Evolutionary conservation across 805 yeast species (phyloP).

Genomic region (Myxozyma mucilagina): DNA sequence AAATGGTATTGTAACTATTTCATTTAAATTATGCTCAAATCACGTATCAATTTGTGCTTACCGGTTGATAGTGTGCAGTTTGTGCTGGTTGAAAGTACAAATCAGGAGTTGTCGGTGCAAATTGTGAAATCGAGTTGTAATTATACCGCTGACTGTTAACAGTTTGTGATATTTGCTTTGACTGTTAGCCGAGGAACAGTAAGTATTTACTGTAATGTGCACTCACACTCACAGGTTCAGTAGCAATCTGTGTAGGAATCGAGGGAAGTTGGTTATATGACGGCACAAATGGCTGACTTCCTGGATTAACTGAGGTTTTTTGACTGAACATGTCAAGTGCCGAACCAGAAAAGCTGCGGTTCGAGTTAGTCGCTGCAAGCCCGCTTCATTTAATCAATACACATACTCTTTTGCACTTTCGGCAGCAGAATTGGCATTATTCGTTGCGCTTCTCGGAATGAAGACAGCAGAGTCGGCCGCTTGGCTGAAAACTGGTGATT

Average conservation of each 20-base stretch:
- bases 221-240: slow-evolving; percentile 7
- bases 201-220: not conserved
- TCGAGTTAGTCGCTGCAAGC: not conserved
- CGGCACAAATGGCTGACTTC: slow-evolving; percentile 12
- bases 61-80: slow-evolving; percentile 32
- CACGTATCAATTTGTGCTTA: slow-evolving; percentile 5
- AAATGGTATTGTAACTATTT: slow-evolving; percentile 69
- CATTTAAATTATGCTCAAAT: not conserved
- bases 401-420: slow-evolving; percentile 5
- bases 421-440: not conserved
- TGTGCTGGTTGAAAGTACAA: slow-evolving; percentile 37
- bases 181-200: not conserved
- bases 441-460: slow-evolving; percentile 39
- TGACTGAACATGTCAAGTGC: slow-evolving; percentile 11
- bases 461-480: slow-evolving; percentile 36
- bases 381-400: not conserved
- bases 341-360: slow-evolving; percentile 1
- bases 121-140: slow-evolving; percentile 11
- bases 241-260: slow-evolving; percentile 6
- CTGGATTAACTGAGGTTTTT: slow-evolving; percentile 1
- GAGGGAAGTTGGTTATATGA: slow-evolving; percentile 10
- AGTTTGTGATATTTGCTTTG: not conserved
- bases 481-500: slow-evolving; percentile 9
- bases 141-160: slow-evolving; percentile 15
- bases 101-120: slow-evolving; percentile 12